A percentile compares a stretch with the other conserved stretches of the same genome.
Conservation (phyloP, 257 asterid genomes). For the Solanum habrochaites region DNA sequence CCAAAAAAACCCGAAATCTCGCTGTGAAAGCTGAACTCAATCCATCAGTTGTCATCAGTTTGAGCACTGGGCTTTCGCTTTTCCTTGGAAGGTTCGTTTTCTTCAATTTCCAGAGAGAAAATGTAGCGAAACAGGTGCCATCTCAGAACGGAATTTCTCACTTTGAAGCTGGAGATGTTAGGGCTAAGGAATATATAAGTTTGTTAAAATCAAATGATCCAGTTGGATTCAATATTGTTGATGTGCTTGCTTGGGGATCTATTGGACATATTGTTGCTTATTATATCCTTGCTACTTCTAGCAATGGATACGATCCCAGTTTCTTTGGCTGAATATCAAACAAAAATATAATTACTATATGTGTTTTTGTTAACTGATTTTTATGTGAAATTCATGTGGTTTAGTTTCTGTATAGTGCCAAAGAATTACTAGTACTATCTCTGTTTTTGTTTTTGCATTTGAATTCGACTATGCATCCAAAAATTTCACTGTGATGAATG, state of each 20-base stretch:
- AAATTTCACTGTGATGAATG: no score
- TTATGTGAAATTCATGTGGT: neutral
- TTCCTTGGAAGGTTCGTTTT: constrained; percentile 87
- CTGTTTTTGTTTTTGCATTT: neutral
- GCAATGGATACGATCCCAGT: constrained; percentile 91
- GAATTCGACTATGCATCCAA: no score
- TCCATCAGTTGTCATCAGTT: constrained; percentile 65
- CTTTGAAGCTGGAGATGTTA: constrained; percentile 80
- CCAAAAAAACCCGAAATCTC: neutral
- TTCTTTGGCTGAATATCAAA: constrained; percentile 31
- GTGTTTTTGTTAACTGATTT: neutral
- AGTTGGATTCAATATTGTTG: constrained; percentile 88
- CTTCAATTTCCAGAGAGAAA: constrained; percentile 95
- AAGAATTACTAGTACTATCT: neutral
- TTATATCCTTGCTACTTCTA: constrained; percentile 82
- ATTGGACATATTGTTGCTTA: constrained; percentile 94
- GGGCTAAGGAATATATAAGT: constrained; percentile 95
- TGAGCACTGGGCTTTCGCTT: constrained; percentile 86
- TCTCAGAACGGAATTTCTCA: constrained; percentile 80
- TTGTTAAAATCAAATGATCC: constrained; percentile 90
- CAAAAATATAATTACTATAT: neutral
- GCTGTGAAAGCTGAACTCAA: constrained; percentile 61
- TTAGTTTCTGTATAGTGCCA: neutral
- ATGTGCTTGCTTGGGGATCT: constrained; percentile 94
- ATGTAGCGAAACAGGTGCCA: constrained; percentile 91